phyloP scores from a whole-genome alignment of 2,329 filamentous ascomycete genomes.

The Intubia oerlemansii region DNA sequence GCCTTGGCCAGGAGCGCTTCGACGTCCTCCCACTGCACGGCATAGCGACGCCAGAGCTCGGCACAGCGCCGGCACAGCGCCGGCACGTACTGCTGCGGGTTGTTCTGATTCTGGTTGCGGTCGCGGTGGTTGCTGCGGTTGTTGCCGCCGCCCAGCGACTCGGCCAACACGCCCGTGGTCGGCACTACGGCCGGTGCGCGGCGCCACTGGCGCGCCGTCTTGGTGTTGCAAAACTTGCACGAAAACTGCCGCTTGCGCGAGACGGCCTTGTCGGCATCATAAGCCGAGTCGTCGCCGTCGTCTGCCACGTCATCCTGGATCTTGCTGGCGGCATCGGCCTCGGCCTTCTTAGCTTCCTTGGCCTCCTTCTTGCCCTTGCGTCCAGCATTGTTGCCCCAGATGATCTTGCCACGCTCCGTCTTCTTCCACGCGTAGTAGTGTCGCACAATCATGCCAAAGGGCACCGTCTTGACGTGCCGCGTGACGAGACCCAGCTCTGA shows the following conservation, averaged over 20 bases:
- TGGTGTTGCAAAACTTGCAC: conserved; percentile 81
- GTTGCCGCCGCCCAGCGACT: conserved; percentile 40
- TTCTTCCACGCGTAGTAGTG: conserved; percentile 99
- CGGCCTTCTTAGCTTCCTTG: conserved; percentile 53
- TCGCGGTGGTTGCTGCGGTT: conserved; percentile 53
- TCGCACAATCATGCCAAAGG: conserved; percentile 61
- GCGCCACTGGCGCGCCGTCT: conserved; percentile 72
- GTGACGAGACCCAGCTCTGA: conserved; percentile 73
- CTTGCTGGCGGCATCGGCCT: conserved; percentile 45
- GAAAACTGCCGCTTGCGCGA: conserved; percentile 65
- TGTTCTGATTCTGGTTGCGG: conserved; percentile 29
- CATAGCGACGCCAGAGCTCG: conserved; percentile 86
- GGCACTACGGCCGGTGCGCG: conserved; percentile 55
- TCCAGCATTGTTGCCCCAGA: conserved; percentile 78
- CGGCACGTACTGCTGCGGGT: conserved; percentile 37
- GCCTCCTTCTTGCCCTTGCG: conserved; percentile 81
- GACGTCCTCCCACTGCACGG: conserved; percentile 83
- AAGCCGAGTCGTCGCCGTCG: conserved; percentile 84
- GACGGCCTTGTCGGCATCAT: conserved; percentile 68
- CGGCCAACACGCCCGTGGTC: conserved; percentile 10
- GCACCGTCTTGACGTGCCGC: conserved; percentile 66
- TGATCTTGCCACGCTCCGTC: conserved; percentile 58
- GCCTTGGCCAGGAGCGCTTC: conserved; percentile 85
- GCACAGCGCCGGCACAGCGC: conserved; percentile 82
- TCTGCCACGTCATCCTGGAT: conserved; percentile 84